A percentile compares a stretch with the other conserved stretches of the same genome.
Evolutionary conservation across 2,329 filamentous ascomycete species (phyloP).

Genomic region (Epichloe baconii): DNA sequence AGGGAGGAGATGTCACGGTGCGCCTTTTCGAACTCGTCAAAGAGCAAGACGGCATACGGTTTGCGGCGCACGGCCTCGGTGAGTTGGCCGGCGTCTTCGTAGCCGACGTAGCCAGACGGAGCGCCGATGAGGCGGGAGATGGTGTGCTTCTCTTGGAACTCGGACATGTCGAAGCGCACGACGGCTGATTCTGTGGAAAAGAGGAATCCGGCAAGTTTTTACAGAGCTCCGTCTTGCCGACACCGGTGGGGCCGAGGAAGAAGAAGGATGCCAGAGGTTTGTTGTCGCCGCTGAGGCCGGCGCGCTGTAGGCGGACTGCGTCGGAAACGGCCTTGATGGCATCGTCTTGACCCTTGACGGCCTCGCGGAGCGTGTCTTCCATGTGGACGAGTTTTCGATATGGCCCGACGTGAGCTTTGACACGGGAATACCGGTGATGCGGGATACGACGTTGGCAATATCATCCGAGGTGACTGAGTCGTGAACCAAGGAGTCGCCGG

Average conservation of each 20-base stretch:
- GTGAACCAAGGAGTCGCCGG: constrained; percentile 56
- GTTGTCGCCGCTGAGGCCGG: constrained; percentile 83
- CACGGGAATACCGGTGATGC: constrained; percentile 85
- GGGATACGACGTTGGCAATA: constrained; percentile 81
- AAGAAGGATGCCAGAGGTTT: constrained; percentile 89
- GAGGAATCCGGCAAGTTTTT: constrained; percentile 89
- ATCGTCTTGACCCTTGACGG: constrained; percentile 86
- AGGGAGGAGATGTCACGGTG: constrained; percentile 89
- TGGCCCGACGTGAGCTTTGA: constrained; percentile 87
- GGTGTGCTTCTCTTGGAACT: constrained; percentile 96
- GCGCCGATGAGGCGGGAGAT: constrained; percentile 85
- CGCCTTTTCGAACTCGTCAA: constrained; percentile 97
- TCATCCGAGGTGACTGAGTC: constrained; percentile 94
- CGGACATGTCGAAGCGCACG: constrained; percentile 91
- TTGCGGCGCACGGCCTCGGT: constrained; percentile 92
- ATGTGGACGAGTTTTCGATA: constrained; percentile 86
- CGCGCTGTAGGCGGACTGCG: constrained; percentile 85
- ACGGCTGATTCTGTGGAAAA: constrained; percentile 89
- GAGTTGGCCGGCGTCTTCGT: constrained; percentile 90
- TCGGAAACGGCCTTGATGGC: constrained; percentile 83
- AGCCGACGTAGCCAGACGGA: constrained; percentile 89
- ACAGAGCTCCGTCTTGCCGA: constrained; percentile 94
- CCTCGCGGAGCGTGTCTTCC: constrained; percentile 76
- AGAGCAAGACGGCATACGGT: constrained; percentile 85
- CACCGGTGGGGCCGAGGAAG: constrained; percentile 92